Conservation (phyloP, 2,329 filamentous ascomycete species). For the Claviceps cyperi region DNA sequence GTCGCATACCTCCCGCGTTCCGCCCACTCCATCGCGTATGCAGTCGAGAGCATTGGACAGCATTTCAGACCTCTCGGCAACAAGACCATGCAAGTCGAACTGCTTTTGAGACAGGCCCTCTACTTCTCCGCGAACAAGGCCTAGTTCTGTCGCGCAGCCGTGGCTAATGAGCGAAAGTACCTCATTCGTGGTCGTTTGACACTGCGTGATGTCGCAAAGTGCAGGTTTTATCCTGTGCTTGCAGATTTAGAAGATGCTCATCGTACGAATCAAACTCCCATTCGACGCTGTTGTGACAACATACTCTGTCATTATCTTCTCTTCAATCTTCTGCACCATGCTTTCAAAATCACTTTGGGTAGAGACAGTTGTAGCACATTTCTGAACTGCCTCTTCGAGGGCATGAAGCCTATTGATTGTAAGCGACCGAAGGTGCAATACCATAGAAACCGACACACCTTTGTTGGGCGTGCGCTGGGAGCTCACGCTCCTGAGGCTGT, state of each 20-base stretch:
- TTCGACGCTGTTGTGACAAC: not conserved
- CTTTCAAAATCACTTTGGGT: not conserved
- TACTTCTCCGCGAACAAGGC: not conserved
- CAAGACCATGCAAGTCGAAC: constrained; percentile 3
- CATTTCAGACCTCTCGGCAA: not conserved
- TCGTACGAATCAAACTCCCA: not conserved
- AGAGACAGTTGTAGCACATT: not conserved
- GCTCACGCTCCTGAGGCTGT: not conserved
- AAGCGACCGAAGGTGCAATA: not conserved
- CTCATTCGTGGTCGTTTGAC: constrained; percentile 2
- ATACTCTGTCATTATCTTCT: constrained; percentile 3
- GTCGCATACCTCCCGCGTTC: not conserved
- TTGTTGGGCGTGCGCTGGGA: not conserved
- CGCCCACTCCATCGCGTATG: not conserved
- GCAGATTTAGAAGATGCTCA: not conserved
- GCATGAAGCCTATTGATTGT: constrained; percentile 1
- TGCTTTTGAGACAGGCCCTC: constrained; percentile 7
- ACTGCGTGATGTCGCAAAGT: constrained; percentile 1
- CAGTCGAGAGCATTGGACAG: not conserved
- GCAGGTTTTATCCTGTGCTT: constrained; percentile 3
- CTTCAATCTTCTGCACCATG: constrained; percentile 1
- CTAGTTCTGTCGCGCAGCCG: constrained; percentile 3
- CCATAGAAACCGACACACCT: not conserved
- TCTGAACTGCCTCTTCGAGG: constrained; percentile 2
- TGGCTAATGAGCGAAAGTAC: constrained; percentile 1